phyloP scores from a whole-genome alignment of 2,329 filamentous ascomycete species.

The Pseudogymnoascus sp. region DNA sequence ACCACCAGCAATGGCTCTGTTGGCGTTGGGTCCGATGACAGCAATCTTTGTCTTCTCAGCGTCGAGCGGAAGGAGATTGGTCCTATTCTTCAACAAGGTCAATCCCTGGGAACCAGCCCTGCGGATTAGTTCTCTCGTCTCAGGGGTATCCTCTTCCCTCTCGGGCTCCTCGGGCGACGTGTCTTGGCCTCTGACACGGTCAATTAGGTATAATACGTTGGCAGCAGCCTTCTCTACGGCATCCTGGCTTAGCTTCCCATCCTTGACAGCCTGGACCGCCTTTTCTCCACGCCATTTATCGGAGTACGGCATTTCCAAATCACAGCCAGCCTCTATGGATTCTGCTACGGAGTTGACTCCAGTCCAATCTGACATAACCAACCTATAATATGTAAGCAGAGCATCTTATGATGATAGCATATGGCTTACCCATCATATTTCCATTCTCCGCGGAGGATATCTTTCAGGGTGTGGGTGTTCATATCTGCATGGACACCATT shows the following conservation, averaged over 20 bases:
- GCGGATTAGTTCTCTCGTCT: conserved; percentile 52
- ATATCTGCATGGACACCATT: conserved; percentile 55
- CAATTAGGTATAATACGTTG: conserved; percentile 51
- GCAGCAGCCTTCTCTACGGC: conserved; percentile 51
- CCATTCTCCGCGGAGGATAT: conserved; percentile 54
- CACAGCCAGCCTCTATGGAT: conserved; percentile 46
- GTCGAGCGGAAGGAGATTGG: conserved; percentile 48
- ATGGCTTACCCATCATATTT: conserved; percentile 47
- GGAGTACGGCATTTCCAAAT: conserved; percentile 50
- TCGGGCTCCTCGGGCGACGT: conserved; percentile 49
- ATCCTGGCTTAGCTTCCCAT: conserved; percentile 38
- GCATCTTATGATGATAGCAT: neutral
- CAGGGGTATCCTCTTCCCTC: conserved; percentile 45
- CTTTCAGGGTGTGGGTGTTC: conserved; percentile 45
- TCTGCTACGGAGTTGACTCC: conserved; percentile 49
- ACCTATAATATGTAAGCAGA: conserved; percentile 27
- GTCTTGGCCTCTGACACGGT: conserved; percentile 53
- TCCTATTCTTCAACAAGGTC: conserved; percentile 56
- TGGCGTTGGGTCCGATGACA: conserved; percentile 59
- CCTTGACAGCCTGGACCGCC: conserved; percentile 42
- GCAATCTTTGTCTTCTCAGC: conserved; percentile 49
- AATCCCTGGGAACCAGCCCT: conserved; percentile 53
- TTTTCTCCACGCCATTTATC: conserved; percentile 49
- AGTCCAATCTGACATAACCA: conserved; percentile 52
- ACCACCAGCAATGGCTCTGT: conserved; percentile 57